Evolutionary conservation across 345 rosid species (phyloP), one percentile per base, ranked within the genome.

Genomic region (Citrus sp.): DNA sequence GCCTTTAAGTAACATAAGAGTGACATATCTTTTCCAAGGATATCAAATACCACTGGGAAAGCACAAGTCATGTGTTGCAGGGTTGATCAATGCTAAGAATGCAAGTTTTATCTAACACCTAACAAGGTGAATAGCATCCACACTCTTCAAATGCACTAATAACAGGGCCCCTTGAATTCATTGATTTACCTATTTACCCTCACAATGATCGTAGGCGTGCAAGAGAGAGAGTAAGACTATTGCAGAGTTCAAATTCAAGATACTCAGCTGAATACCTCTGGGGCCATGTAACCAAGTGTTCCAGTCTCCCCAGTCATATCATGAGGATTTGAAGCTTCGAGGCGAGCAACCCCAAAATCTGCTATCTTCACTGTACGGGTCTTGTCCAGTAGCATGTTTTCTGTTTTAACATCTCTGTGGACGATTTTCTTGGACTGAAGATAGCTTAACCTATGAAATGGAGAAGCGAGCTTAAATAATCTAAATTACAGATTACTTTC

Each of bases 241-340:
- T 63, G 46, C 22, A 67, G 58, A 67, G 35, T 38, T 62, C 34
- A 27, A 27, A 55, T 25, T 56, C 73, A 27, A 69, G 74, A 24
- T 55, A 54, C 61, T 76, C 38, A 38, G 18, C n/a, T 38, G 30
- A 34, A 77, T 80, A 92, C 98, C 95, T 96, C 99, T 40, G 99
- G 97, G 82, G 99, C 99, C 98, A 96, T 94, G 89, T 96, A 96
- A 67, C 98, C 99, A 42, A 96, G 95, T 35, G 99, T 96, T 82
- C 99, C 99, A 12, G 99, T 96, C 87, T 96, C 99, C 62, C 99
- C 99, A 68, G 99, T 96, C 99, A 96, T 96, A 80, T 96, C 99
- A 72, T 92, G 90, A 82, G 99, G 97, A 81, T 96, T 94, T 40
- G 99, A 96, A 70, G 98, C 99, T 83, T 96, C 99, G 12, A 94